Evolutionary conservation across 2,329 filamentous ascomycete species (phyloP).

Genomic region (Stemphylium vesicarium): DNA sequence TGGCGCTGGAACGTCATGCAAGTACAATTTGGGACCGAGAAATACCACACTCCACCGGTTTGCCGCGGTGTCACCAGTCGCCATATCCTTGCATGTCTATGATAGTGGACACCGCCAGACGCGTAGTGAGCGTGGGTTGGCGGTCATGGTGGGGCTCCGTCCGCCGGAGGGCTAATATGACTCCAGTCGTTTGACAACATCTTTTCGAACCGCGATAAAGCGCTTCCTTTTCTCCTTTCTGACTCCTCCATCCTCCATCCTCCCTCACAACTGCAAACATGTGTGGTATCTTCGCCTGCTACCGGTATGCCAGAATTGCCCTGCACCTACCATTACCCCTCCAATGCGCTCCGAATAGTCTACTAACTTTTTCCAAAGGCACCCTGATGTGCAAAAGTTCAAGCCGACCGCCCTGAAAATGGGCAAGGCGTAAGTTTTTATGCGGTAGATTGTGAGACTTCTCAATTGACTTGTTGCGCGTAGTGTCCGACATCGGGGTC

Average conservation of each 20-base stretch:
- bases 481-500: constrained; percentile 92
- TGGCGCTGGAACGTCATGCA: constrained; percentile 9
- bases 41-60: constrained; percentile 14
- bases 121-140: constrained; percentile 7
- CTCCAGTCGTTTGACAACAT: constrained; percentile 31
- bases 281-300: constrained; percentile 98
- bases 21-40: neutral
- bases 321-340: constrained; percentile 30
- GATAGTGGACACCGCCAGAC: constrained; percentile 9
- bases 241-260: constrained; percentile 11
- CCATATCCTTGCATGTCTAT: constrained; percentile 5
- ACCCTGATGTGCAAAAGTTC: constrained; percentile 95
- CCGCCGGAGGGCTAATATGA: constrained; percentile 31
- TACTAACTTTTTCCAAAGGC: constrained; percentile 52
- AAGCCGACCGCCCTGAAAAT: constrained; percentile 93
- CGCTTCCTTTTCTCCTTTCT: constrained; percentile 3
- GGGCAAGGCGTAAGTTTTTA: constrained; percentile 80
- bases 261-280: constrained; percentile 61
- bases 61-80: constrained; percentile 3
- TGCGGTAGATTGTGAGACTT: neutral
- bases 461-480: constrained; percentile 45
- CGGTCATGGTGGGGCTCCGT: constrained; percentile 9
- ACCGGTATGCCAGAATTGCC: constrained; percentile 64
- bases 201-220: constrained; percentile 20
- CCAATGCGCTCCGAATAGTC: constrained; percentile 7